These are phyloP conservation scores for Acacia pycnantha DNA, from an alignment of 331 rosid genomes.

Conservation along the genomic window DNA sequence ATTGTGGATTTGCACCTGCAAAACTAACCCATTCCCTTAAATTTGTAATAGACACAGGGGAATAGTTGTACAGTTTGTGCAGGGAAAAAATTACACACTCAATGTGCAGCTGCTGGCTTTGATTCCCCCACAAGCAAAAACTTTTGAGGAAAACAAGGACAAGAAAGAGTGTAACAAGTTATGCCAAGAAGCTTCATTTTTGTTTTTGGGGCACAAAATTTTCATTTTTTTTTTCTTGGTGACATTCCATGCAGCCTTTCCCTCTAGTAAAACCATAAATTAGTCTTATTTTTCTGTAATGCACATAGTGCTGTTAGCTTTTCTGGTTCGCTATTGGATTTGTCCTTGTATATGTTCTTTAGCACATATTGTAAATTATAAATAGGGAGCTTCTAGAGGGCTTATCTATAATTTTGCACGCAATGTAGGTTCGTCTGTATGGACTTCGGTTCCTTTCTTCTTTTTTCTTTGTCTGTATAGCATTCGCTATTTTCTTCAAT, in stretches of 20 bases:
- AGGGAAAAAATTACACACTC: conserved; percentile 19
- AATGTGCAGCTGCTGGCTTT: conserved; percentile 21
- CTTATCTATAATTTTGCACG: conserved; percentile 7
- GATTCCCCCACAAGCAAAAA: conserved; percentile 2
- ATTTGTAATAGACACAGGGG: conserved; percentile 27
- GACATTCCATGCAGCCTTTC: conserved; percentile 20
- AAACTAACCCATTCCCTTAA: conserved; percentile 17
- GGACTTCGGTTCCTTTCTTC: not conserved
- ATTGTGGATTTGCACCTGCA: conserved; percentile 9
- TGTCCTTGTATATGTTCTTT: conserved; percentile 29
- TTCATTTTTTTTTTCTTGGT: conserved; percentile 29
- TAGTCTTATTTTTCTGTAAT: conserved; percentile 9
- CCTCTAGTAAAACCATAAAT: conserved; percentile 29
- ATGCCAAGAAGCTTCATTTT: conserved; percentile 20
- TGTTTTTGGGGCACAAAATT: conserved; percentile 11
- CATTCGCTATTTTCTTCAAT: not conserved
- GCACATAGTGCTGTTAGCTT: not conserved
- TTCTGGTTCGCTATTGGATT: conserved; percentile 1
- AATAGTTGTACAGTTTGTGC: conserved; percentile 37
- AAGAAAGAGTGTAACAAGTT: conserved; percentile 25
- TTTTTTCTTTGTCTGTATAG: not conserved
- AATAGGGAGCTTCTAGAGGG: conserved; percentile 8
- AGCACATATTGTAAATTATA: not conserved
- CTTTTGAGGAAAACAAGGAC: not conserved
- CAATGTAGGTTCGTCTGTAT: not conserved